Evolutionary conservation across 208 protist genomes (phyloP), one percentile per base, ranked within the genome.

Genomic region (Leishmania martiniquensis): DNA sequence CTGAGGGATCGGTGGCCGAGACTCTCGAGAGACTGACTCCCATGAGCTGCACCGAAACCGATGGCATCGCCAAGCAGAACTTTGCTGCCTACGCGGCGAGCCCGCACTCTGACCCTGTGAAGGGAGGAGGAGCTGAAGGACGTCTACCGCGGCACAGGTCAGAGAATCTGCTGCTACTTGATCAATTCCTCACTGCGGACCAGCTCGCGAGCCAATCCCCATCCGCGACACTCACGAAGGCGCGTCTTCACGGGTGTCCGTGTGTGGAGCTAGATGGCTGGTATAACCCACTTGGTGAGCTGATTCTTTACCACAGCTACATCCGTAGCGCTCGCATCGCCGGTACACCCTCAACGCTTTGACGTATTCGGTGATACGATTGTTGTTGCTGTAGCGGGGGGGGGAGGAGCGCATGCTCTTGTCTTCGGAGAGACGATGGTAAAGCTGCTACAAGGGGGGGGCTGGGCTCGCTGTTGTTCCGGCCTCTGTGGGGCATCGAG

Each of bases 151-250:
- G 91, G 96, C 87, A 98, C 98, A 95, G 86, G 74, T 49, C 86
- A 88, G 49, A 89, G 92, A 45, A 84, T 99, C 52, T 81, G 78
- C 37, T 66, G 92, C 55, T 98, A 98, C 89, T 99, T 89, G 78
- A 97, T 98, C 77, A 90, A 90, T 75, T 95, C 94, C 22, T 98
- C 29, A 91, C 89, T 6, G 97, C 96, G 15, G 87, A 99, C 85
- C 98, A 99, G 89, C 78, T 99, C 49, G 77, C 75, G 69, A 88
- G 85, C 66, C 80, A 78, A 44, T 91, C 86, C 34, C 84, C 85
- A 17, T 10, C 86, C 10, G 74, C 92, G 6, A 94, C 93, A 85
- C 95, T 96, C 80, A 82, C 85, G 54, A 87, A 89, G 71, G 88
- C 80, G n/a, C 80, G 96, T 32, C 78, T 89, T n/a, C 81, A 86